Base-by-base conservation (phyloP, 352 stramenopile genomes). In the Phytophthora multivora region DNA sequence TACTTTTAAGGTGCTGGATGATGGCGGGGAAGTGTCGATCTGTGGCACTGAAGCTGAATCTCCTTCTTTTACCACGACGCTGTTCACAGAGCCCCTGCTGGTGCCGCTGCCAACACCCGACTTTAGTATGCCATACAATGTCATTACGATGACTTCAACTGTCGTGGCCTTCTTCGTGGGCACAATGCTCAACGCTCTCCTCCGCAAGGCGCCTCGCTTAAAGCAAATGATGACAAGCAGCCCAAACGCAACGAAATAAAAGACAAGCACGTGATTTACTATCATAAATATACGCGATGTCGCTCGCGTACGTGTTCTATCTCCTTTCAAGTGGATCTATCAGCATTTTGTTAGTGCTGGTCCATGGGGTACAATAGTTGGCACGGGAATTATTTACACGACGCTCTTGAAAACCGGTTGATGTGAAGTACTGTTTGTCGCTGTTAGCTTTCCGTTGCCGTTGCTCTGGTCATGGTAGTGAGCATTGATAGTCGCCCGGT, bases 121-220 rank as follows among this genome's bases (percentile, higher is more conserved):
- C 67, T 95, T 96, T 54, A 95, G 85, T 57, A 96, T 97, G 88
- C 88, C 88, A 51, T 97, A 94, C 71, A 96, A 96, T 48, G 88
- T 97, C 11, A 97, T 97, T 60, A 93, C 82, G 26, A 87, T 97
- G 75, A 95, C 88, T 15, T 95, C 84, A 35, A 95, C 89, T n/a
- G 79, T 96, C 49, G 73, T 96, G 12, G 85, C 82, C 45, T 96
- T 95, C 69, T 89, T 92, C 40, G 75, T 91, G 18, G 88, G 85
- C n/a, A 90, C 78, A 11, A 88, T 93, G 70, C 77, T 96, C 41
- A 95, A 93, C 41, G 79, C 85, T 28, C 69, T 93, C 13, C 73
- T 94, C 31, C 83, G 81, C 31, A 92, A 92, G 40, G 65, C 80
- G 7, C 79, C 83, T 23, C 79, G 83, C 4, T 69, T 91, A 36